Evolutionary conservation across 2,329 filamentous ascomycete species (phyloP).

Genomic region (Teratosphaeria gauchensis): DNA sequence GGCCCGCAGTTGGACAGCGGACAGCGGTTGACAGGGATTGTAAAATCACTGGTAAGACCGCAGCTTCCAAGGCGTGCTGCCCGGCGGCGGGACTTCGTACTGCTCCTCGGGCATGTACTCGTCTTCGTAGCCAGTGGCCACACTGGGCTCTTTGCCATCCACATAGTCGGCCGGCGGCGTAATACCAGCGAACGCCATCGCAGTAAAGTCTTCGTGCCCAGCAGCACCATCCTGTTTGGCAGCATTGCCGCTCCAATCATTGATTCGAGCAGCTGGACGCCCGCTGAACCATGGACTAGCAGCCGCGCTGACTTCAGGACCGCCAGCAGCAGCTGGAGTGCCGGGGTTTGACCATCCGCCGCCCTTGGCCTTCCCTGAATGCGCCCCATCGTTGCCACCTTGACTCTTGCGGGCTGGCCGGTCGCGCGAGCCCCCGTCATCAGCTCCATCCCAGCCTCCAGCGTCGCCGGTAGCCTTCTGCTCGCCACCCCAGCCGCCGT

Average conservation of each 20-base stretch:
- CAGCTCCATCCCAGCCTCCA: background rate
- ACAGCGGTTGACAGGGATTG: background rate
- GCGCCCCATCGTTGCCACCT: background rate
- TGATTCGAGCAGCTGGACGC: background rate
- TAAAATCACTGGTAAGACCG: background rate
- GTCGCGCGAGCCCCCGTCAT: background rate
- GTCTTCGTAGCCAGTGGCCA: background rate
- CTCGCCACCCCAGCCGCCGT: too few species aligned
- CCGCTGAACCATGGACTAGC: background rate
- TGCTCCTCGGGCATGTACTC: background rate
- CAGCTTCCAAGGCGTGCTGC: background rate
- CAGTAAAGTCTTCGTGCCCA: background rate
- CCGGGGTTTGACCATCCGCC: background rate
- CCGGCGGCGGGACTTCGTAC: background rate
- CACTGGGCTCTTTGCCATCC: background rate
- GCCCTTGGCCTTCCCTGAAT: background rate
- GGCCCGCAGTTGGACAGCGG: background rate
- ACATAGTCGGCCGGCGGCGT: background rate
- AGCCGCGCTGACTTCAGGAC: background rate
- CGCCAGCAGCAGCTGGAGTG: background rate
- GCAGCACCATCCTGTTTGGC: background rate
- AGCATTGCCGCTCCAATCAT: background rate
- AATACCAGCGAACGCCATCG: background rate
- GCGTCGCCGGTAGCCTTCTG: background rate
- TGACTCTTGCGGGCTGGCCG: background rate